Evolutionary conservation across 805 yeast genomes (phyloP).

Genomic region (Kodamaea hsintzibuensis): DNA sequence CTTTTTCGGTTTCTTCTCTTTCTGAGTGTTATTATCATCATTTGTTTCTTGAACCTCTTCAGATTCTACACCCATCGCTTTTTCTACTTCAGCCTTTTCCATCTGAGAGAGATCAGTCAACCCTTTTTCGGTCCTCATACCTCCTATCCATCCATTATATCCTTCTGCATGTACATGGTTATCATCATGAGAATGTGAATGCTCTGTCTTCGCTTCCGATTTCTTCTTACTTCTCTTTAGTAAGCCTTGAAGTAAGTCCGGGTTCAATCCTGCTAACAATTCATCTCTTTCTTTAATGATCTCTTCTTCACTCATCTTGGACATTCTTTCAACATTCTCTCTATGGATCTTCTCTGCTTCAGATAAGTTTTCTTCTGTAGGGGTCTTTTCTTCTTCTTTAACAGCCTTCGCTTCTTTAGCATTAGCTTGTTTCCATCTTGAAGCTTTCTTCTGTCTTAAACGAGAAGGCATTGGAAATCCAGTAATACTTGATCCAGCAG

Average conservation of each 20-base stretch:
- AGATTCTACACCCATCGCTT: conserved; percentile 32
- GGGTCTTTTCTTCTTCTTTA: conserved; percentile 13
- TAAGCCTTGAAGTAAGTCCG: conserved; percentile 60
- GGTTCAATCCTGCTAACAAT: conserved; percentile 65
- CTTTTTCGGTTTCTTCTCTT: conserved; percentile 15
- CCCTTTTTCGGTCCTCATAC: conserved; percentile 39
- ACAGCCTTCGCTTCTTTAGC: conserved; percentile 21
- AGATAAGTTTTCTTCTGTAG: conserved; percentile 29
- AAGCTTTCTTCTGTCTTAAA: conserved; percentile 35
- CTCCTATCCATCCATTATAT: conserved; percentile 42
- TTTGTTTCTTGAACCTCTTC: conserved; percentile 10
- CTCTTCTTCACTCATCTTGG: conserved; percentile 65
- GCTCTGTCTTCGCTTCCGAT: conserved; percentile 12
- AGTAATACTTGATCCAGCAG: conserved; percentile 19
- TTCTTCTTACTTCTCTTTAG: conserved; percentile 58
- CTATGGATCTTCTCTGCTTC: conserved; percentile 76
- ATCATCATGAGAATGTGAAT: conserved; percentile 16
- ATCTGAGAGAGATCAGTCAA: conserved; percentile 31
- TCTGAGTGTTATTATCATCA: conserved; percentile 13
- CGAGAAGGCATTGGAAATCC: conserved; percentile 13
- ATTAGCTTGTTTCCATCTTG: conserved; percentile 51
- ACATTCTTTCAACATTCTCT: conserved; percentile 67
- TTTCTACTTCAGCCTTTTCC: conserved; percentile 37
- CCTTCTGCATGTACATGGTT: conserved; percentile 44
- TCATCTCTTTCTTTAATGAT: conserved; percentile 65